A percentile compares a stretch with the other conserved stretches of the same genome.
Conservation (phyloP, 768 basidiomycete genomes). For the Xanthoconium stramineum region DNA sequence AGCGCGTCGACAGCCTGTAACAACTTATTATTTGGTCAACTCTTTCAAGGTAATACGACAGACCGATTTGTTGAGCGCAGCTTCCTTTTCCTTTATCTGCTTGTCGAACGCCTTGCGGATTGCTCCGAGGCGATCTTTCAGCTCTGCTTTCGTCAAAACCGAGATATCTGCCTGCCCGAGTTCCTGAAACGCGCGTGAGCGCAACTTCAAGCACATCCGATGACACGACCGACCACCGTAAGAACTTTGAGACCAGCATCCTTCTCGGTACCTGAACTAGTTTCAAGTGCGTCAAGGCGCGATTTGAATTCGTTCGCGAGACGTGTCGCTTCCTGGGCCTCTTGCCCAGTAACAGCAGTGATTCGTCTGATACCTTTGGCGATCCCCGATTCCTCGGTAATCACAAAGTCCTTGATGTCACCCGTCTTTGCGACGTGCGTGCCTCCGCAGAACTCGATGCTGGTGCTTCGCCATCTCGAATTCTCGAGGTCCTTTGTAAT, state of each 20-base stretch:
- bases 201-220: neutral
- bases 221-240: slow-evolving; percentile 52
- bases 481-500: slow-evolving; percentile 83
- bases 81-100: slow-evolving; percentile 77
- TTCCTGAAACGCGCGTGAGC: slow-evolving; percentile 51
- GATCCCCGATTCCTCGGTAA: slow-evolving; percentile 94
- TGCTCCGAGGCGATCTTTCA: slow-evolving; percentile 68
- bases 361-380: slow-evolving; percentile 97
- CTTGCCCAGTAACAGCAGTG: slow-evolving; percentile 90
- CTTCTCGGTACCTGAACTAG: slow-evolving; percentile 69
- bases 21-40: neutral
- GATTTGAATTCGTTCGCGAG: slow-evolving; percentile 60
- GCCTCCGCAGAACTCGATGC: slow-evolving; percentile 97
- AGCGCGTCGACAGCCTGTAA: slow-evolving; percentile 68
- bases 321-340: slow-evolving; percentile 80
- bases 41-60: slow-evolving; percentile 13
- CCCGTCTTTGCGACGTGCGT: slow-evolving; percentile 98
- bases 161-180: slow-evolving; percentile 89
- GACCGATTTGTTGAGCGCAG: slow-evolving; percentile 74
- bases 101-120: slow-evolving; percentile 85
- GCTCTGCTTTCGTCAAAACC: slow-evolving; percentile 71
- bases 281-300: slow-evolving; percentile 60
- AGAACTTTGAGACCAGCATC: slow-evolving; percentile 85
- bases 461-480: slow-evolving; percentile 86
- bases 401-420: slow-evolving; percentile 94